Evolutionary conservation across 2,329 filamentous ascomycete genomes (phyloP), one percentile per base, ranked within the genome.

Genomic region (Penicillium nordicum): DNA sequence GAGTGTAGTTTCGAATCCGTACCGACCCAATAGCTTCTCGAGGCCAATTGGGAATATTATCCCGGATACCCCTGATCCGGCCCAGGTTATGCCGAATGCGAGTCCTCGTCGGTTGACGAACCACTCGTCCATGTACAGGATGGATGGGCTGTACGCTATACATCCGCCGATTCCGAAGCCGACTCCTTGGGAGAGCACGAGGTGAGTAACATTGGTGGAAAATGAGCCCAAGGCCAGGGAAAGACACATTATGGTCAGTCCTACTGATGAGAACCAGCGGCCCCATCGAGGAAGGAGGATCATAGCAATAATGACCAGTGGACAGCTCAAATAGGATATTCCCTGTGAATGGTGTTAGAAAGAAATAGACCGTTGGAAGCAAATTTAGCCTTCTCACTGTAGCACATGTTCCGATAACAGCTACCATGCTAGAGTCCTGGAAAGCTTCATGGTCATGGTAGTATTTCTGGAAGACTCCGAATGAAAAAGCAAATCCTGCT

Each of bases 61-160:
- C 4, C 80, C 79, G 1, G 76, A 76, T 4, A 68, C 40, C 1
- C 66, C 63, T n/a, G 67, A 69, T 21, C 68, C 67, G 29, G 66
- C 66, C 76, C 79, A 79, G 40, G 79, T 75, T 1, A 77, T 62
- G 2, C 79, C 80, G 12, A 77, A 74, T 0, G 74, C 76, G 63
- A 68, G 73, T 62, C 78, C 78, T 48, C 72, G 69, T 18, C 74
- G 66, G 62, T 79, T 74, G 9, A 80, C 74, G 67, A 82, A 82
- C 74, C 65, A 86, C 61, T 82, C 78, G 36, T 81, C 77, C 46
- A 82, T 71, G 45, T 76, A 77, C 48, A 78, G 67, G 32, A 81
- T 74, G 2, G 75, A 74, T 0, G 78, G 78, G 21, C 66, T 80
- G 65, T 74, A 84, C 4, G 80, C 68, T 1, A 82, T 69, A 23